Base-by-base conservation (phyloP, 768 basidiomycete species). In the Tylopilus plumbeoviolaceoides region DNA sequence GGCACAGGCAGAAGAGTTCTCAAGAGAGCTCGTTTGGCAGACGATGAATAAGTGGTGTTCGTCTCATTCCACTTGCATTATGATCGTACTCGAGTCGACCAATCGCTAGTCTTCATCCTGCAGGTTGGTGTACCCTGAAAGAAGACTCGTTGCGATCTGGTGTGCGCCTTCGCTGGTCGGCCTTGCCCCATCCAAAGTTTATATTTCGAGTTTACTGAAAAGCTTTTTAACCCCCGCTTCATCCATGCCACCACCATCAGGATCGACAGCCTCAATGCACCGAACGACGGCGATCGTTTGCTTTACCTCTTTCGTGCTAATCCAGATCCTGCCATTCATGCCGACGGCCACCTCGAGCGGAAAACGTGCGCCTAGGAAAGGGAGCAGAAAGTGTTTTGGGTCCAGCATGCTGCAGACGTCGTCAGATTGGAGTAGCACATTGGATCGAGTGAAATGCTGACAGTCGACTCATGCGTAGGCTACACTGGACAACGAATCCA, bases 251-350 rank as follows among this genome's bases (percentile, higher is more conserved):
- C 78, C 82, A 5, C 83, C 83, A 55, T 88, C 87, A 20, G 87
- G 80, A 68, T 95, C 91, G 11, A 82, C 84, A 15, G 80, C 84
- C 65, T 93, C 86, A 36, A 98, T 85, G 63, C 91, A 90, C 44
- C 90, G 79, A 52, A 82, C 75, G 21, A 86, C 73, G 7, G 85
- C 84, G 47, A 98, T 88, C 10, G 83, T 86, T 61, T 90, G 83
- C 58, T 78, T 82, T 11, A 78, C 70, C 40, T 89, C 85, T 59
- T 85, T 84, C 7, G 91, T 75, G 53, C 77, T 87, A 59, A 98
- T 70, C 95, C 95, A 98, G 17, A 97, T 82, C 40, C 89, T 81
- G 2, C 95, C 95, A 64, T 99, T 99, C 68, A 89, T 75, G 1
- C 97, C 97, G 2, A 93, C 83, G 2, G 93, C 95, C 2, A 77